phyloP scores from a whole-genome alignment of 139 green algal species.

The Chlorella sp. region DNA sequence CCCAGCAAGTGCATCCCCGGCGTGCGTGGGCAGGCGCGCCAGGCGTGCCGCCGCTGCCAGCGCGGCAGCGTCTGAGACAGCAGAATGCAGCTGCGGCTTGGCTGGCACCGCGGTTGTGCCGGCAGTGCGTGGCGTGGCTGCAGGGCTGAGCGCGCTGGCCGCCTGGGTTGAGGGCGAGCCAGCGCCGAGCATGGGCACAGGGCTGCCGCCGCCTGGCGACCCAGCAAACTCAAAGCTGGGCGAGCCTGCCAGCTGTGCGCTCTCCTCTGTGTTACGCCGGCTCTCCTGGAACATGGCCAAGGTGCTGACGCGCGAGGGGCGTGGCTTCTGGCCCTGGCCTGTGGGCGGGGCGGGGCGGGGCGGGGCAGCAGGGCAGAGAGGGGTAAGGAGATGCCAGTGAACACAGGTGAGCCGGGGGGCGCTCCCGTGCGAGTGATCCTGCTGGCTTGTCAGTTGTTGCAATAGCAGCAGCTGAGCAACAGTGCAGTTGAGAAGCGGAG shows the following conservation, averaged over 20 bases:
- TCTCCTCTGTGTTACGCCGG: neutral
- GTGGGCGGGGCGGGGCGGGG: too few relatives aligned
- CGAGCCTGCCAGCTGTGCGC: too few relatives aligned
- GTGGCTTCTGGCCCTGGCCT: neutral
- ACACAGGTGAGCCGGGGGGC: too few relatives aligned
- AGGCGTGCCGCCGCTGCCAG: neutral
- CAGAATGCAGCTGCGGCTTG: neutral
- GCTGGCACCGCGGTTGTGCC: neutral
- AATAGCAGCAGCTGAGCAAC: too few relatives aligned
- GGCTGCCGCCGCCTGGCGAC: neutral
- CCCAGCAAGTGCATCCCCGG: neutral
- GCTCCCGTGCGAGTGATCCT: too few relatives aligned
- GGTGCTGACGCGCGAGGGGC: neutral
- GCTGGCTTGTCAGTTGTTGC: too few relatives aligned
- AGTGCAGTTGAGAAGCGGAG: too few relatives aligned
- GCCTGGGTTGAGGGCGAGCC: neutral
- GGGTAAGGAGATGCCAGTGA: too few relatives aligned
- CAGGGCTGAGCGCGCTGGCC: too few relatives aligned
- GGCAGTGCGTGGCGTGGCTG: too few relatives aligned
- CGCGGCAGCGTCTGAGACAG: neutral
- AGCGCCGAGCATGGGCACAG: neutral
- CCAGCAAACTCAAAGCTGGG: neutral
- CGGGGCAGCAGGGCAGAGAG: too few relatives aligned
- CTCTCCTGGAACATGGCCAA: conserved; percentile 15
- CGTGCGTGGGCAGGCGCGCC: neutral